A percentile compares a stretch with the other conserved stretches of the same genome.
Evolutionary conservation across 305 asterid species (phyloP).

Genomic region (Caryopteris hybrid): DNA sequence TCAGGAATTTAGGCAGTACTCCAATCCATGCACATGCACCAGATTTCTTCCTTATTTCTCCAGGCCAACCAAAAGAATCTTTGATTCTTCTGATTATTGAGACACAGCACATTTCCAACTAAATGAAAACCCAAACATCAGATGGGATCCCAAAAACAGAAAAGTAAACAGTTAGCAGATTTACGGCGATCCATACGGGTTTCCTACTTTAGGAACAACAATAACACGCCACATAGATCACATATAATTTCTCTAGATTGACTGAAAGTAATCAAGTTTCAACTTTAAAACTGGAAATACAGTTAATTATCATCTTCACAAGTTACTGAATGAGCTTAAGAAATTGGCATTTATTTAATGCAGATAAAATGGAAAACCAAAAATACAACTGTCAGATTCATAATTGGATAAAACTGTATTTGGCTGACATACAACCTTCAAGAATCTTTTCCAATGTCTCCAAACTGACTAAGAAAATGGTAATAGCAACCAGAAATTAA

Average conservation of each 20-base stretch:
- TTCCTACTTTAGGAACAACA: not conserved
- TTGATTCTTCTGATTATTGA: conserved; percentile 51
- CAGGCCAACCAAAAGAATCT: conserved; percentile 68
- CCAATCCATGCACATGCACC: conserved; percentile 59
- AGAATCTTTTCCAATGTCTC: not conserved
- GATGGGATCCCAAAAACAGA: not conserved
- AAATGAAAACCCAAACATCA: conserved; percentile 17
- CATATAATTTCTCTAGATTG: not conserved
- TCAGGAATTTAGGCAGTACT: conserved; percentile 51
- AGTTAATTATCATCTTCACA: no score
- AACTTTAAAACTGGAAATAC: not conserved
- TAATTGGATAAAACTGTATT: not conserved
- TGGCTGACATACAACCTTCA: not conserved
- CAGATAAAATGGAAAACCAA: not conserved
- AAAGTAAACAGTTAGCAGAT: no score
- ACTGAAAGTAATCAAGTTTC: not conserved
- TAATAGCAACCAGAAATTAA: not conserved
- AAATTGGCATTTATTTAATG: not conserved
- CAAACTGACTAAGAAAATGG: conserved; percentile 1
- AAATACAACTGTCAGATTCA: not conserved
- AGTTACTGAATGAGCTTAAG: not conserved
- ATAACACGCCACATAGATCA: not conserved
- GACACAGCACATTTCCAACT: conserved; percentile 63
- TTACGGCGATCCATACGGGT: not conserved
- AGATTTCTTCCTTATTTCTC: conserved; percentile 42